Conservation (phyloP, 2,329 filamentous ascomycete species). For the Aspergillus fumigatus region DNA sequence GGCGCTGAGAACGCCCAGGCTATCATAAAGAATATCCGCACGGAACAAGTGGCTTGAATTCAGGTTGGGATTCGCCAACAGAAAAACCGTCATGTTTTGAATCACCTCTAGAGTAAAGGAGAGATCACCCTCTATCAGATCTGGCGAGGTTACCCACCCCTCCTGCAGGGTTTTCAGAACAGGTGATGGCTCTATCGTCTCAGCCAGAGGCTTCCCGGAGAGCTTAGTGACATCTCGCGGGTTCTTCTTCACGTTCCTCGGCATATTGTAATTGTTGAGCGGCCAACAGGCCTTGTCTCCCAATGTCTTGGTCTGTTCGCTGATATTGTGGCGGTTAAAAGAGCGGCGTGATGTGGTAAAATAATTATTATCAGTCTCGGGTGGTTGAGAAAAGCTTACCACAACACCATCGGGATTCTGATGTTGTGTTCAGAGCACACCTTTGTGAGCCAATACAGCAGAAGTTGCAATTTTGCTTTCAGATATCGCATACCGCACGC, state of each 20-base stretch:
- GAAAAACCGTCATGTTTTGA: slow-evolving; percentile 47
- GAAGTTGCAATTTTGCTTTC: not conserved
- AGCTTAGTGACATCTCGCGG: slow-evolving; percentile 20
- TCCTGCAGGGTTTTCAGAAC: slow-evolving; percentile 15
- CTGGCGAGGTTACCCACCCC: slow-evolving; percentile 31
- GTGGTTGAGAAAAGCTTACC: not conserved
- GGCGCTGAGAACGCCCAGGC: slow-evolving; percentile 34
- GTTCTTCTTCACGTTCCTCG: slow-evolving; percentile 15
- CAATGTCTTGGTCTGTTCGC: not conserved
- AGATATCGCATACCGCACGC: not conserved
- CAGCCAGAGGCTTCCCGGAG: slow-evolving; percentile 23
- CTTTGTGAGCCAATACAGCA: not conserved
- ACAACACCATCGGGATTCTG: not conserved
- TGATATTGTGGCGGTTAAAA: not conserved
- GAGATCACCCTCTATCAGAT: slow-evolving; percentile 23
- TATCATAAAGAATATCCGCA: slow-evolving; percentile 58
- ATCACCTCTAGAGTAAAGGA: slow-evolving; percentile 28
- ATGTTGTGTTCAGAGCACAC: not conserved
- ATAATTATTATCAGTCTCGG: not conserved
- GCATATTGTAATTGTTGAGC: slow-evolving; percentile 7
- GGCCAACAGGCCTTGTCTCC: not conserved
- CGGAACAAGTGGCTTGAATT: slow-evolving; percentile 56
- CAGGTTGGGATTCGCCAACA: slow-evolving; percentile 53
- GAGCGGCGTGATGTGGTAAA: not conserved
- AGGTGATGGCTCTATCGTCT: slow-evolving; percentile 25